Percentiles rank a stretch among this genome's conserved stretches.
Conservation (phyloP, 1,284 basidiomycete species). For the Somion occarium region DNA sequence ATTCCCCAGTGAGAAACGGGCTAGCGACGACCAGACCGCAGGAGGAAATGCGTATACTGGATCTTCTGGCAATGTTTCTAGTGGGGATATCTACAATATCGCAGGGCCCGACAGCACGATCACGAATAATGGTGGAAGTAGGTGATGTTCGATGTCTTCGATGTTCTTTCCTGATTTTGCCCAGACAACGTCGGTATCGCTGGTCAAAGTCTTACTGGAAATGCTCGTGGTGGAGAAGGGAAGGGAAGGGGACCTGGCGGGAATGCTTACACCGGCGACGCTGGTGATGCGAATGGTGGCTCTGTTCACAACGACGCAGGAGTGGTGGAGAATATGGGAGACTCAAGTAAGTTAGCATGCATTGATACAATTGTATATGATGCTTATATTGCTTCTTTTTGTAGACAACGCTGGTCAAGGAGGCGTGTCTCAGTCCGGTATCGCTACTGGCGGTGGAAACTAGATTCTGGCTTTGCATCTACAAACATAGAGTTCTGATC, state of each 20-base stretch:
- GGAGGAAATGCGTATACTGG: slow-evolving; percentile 17
- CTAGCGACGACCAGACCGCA: slow-evolving; percentile 12
- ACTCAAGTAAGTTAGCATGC: slow-evolving; percentile 10
- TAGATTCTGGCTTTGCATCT: background rate
- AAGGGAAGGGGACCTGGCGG: slow-evolving; percentile 14
- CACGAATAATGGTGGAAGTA: slow-evolving; percentile 13
- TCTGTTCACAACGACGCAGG: slow-evolving; percentile 13
- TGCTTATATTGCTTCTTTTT: background rate
- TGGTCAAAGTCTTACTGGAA: slow-evolving; percentile 13
- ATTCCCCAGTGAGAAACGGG: slow-evolving; percentile 4
- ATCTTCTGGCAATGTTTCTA: slow-evolving; percentile 12
- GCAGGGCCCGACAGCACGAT: slow-evolving; percentile 10
- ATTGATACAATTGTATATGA: background rate
- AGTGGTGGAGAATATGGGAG: slow-evolving; percentile 10
- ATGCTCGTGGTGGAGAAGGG: slow-evolving; percentile 14
- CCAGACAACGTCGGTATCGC: slow-evolving; percentile 7
- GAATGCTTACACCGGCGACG: slow-evolving; percentile 14
- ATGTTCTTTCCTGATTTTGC: background rate
- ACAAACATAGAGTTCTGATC: background rate
- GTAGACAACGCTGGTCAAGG: slow-evolving; percentile 16
- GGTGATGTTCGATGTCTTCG: background rate
- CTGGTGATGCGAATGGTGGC: slow-evolving; percentile 14
- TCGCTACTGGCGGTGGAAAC: slow-evolving; percentile 13
- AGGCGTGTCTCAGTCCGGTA: slow-evolving; percentile 12
- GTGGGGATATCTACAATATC: slow-evolving; percentile 13